phyloP scores from a whole-genome alignment of 2,329 filamentous ascomycete genomes.

The Endoconidiophora polonica region DNA sequence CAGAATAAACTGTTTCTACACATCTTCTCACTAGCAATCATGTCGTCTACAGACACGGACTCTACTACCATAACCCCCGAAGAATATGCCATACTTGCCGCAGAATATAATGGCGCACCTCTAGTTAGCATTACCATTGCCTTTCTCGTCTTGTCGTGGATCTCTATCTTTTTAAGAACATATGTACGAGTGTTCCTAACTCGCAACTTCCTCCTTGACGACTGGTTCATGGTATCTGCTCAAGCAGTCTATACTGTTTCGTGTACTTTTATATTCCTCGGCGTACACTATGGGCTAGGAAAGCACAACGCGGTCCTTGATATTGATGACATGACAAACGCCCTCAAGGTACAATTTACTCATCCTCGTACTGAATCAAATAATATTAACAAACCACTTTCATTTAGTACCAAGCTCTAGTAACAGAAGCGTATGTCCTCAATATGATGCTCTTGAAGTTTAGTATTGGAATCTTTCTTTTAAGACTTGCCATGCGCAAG shows the following conservation, averaged over 20 bases:
- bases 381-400: neutral
- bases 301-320: slow-evolving; percentile 29
- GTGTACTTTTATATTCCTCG: slow-evolving; percentile 29
- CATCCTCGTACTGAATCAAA: neutral
- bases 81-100: slow-evolving; percentile 17
- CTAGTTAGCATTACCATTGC: slow-evolving; percentile 22
- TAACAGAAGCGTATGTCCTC: slow-evolving; percentile 31
- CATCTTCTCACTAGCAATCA: too few relatives aligned
- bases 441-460: slow-evolving; percentile 42
- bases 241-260: slow-evolving; percentile 31
- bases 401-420: slow-evolving; percentile 32
- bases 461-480: slow-evolving; percentile 35
- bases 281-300: slow-evolving; percentile 28
- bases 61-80: neutral
- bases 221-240: slow-evolving; percentile 35
- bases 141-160: slow-evolving; percentile 25
- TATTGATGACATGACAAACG: slow-evolving; percentile 25
- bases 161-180: slow-evolving; percentile 26
- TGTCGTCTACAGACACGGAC: neutral
- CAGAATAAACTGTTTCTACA: neutral
- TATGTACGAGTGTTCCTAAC: slow-evolving; percentile 29
- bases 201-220: slow-evolving; percentile 31
- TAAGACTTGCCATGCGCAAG: slow-evolving; percentile 29
- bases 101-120: slow-evolving; percentile 24
- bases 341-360: slow-evolving; percentile 25